phyloP scores from a whole-genome alignment of 78 protist genomes.

The Speleostelium caveatum region DNA sequence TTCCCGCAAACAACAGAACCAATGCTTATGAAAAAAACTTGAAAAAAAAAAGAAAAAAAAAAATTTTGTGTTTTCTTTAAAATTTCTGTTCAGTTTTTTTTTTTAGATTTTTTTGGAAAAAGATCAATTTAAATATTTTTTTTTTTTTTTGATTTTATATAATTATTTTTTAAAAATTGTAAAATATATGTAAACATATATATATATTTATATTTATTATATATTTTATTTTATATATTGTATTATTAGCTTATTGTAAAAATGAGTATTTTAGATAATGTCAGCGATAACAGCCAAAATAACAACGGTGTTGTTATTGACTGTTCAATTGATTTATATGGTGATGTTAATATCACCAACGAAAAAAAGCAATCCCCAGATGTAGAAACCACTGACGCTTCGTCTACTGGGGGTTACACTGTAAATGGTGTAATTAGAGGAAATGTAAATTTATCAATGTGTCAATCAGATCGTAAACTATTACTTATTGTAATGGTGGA shows the following conservation, averaged over 20 bases:
- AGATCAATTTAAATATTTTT: background rate
- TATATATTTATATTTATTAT: too few species aligned
- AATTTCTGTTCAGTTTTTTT: too few species aligned
- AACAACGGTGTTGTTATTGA: background rate
- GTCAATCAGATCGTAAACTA: constrained; percentile 11
- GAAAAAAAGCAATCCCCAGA: background rate
- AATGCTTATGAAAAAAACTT: background rate
- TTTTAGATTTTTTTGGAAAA: background rate
- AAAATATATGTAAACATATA: too few species aligned
- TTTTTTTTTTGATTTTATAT: too few species aligned
- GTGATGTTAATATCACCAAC: background rate
- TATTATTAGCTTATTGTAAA: too few species aligned
- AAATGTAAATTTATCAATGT: constrained; percentile 16
- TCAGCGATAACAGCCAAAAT: background rate
- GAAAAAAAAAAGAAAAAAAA: background rate
- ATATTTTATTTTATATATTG: too few species aligned
- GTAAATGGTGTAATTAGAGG: constrained; percentile 15
- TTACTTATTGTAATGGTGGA: constrained; percentile 57
- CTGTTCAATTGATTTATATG: background rate
- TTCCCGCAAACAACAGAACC: too few species aligned
- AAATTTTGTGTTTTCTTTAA: background rate
- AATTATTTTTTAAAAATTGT: too few species aligned
- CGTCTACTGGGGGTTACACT: background rate
- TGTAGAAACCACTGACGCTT: background rate
- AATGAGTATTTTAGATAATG: too few species aligned